A percentile compares a stretch with the other conserved stretches of the same genome.
Evolutionary conservation across 352 stramenopile genomes (phyloP).

Genomic region (Globisporangium heterothallicum): DNA sequence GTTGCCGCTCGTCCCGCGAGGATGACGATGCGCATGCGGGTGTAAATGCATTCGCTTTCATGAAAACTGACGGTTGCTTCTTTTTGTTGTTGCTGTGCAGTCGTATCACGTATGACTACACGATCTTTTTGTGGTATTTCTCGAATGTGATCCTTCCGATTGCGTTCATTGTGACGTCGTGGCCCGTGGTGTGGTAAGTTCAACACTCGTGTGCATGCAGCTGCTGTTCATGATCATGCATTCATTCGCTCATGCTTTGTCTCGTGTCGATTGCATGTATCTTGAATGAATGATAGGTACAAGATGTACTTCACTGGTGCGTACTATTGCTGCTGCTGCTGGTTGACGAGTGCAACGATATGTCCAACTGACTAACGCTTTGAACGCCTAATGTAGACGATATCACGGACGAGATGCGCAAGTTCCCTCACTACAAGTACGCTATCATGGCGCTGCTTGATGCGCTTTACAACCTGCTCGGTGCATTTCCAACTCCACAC

Average conservation of each 20-base stretch:
- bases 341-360: background rate
- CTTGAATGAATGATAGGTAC: slow-evolving; percentile 45
- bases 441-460: slow-evolving; percentile 83
- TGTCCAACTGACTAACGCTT: background rate
- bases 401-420: slow-evolving; percentile 77
- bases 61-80: background rate
- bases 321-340: slow-evolving; percentile 4
- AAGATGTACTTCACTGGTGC: slow-evolving; percentile 76
- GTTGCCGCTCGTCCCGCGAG: too few species aligned
- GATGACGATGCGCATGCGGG: background rate
- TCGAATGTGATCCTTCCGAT: slow-evolving; percentile 78
- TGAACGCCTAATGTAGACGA: slow-evolving; percentile 36
- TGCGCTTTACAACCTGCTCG: slow-evolving; percentile 77
- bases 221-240: background rate
- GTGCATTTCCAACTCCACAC: slow-evolving; percentile 78
- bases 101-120: slow-evolving; percentile 85
- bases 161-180: slow-evolving; percentile 67
- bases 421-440: slow-evolving; percentile 86
- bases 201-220: background rate
- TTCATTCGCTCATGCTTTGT: background rate
- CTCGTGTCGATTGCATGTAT: background rate
- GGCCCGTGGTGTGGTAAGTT: slow-evolving; percentile 63
- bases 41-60: background rate
- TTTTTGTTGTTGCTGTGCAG: slow-evolving; percentile 22
- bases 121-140: slow-evolving; percentile 86